These are phyloP conservation scores for Micractinium sp. DNA, from an alignment of 139 green algal species.

Conservation along the genomic window DNA sequence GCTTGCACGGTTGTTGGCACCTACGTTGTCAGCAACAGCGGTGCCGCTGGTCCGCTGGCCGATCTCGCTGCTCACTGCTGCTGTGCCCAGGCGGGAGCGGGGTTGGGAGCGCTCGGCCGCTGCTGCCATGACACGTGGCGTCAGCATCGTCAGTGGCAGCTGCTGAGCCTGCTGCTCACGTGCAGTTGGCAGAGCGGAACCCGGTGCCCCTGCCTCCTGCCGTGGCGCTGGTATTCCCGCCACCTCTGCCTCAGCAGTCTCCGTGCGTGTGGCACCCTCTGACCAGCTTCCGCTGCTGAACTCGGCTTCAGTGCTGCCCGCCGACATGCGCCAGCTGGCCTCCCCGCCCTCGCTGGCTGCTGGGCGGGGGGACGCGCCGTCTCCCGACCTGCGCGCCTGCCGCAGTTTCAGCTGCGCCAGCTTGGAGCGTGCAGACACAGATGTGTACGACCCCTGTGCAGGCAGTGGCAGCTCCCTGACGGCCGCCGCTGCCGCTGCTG, in stretches of 20 bases:
- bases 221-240: neutral
- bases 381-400: neutral
- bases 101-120: neutral
- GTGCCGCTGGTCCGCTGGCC: neutral
- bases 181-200: neutral
- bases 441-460: neutral
- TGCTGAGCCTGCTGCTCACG: neutral
- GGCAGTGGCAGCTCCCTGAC: neutral
- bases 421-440: constrained; percentile 1
- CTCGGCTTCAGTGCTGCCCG: neutral
- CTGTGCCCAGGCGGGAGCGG: neutral
- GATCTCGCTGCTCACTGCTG: neutral
- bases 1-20: neutral
- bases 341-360: neutral
- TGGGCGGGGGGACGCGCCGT: neutral
- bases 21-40: neutral
- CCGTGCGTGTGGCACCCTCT: neutral
- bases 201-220: neutral
- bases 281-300: neutral
- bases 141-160: neutral
- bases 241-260: neutral
- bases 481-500: neutral
- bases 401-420: constrained; percentile 17
- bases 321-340: neutral
- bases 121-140: neutral